Percentiles rank a stretch among this genome's conserved stretches.
These are phyloP conservation scores for Fragaria iinumae DNA, from an alignment of 306 rosid genomes.

Conservation along the genomic window DNA sequence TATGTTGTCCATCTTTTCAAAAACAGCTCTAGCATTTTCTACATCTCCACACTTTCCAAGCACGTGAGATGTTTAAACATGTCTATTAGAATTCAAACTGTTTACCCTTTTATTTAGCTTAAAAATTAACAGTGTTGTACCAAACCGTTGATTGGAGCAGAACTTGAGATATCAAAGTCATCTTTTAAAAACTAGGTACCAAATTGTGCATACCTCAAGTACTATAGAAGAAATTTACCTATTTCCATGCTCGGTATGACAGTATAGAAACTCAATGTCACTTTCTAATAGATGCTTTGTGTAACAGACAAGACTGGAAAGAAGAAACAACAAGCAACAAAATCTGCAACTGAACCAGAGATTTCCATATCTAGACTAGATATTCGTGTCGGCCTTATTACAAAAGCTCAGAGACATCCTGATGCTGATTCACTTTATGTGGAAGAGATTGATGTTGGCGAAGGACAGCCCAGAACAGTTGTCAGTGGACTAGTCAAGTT, in stretches of 20 bases:
- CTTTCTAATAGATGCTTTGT: constrained; percentile 19
- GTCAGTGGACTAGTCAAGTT: constrained; percentile 92
- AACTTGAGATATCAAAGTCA: too few species aligned
- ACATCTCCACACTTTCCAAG: too few species aligned
- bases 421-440: constrained; percentile 94
- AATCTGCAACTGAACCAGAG: constrained; percentile 51
- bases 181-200: too few species aligned
- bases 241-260: background rate
- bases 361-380: constrained; percentile 82
- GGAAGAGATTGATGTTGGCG: constrained; percentile 92
- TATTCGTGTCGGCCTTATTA: constrained; percentile 83
- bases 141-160: too few species aligned
- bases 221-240: too few species aligned
- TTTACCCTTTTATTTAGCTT: too few species aligned
- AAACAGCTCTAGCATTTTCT: too few species aligned
- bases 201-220: too few species aligned
- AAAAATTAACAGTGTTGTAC: too few species aligned
- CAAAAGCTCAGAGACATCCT: constrained; percentile 80
- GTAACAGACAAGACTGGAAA: constrained; percentile 56
- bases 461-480: constrained; percentile 72
- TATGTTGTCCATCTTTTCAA: too few species aligned
- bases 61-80: too few species aligned
- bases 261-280: background rate
- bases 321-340: constrained; percentile 60
- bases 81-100: too few species aligned